phyloP scores from a whole-genome alignment of 2,329 filamentous ascomycete species.

The Fusarium incarnatum region DNA sequence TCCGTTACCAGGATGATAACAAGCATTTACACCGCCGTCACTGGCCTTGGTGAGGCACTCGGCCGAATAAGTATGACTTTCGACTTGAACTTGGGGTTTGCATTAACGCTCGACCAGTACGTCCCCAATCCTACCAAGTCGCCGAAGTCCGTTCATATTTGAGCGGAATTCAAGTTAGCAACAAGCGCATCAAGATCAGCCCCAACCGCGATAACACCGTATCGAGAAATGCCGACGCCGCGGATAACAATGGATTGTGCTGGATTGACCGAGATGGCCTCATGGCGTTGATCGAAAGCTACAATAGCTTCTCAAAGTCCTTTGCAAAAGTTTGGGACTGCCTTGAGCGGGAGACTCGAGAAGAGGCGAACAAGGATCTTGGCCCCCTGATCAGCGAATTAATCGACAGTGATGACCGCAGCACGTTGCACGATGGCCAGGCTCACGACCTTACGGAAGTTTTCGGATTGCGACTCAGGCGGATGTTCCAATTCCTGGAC shows the following conservation, averaged over 20 bases:
- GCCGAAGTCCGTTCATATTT: slow-evolving; percentile 44
- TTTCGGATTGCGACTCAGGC: slow-evolving; percentile 38
- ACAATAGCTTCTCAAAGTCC: slow-evolving; percentile 39
- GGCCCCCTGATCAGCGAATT: slow-evolving; percentile 38
- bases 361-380: slow-evolving; percentile 44
- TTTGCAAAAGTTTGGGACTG: slow-evolving; percentile 39
- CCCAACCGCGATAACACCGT: slow-evolving; percentile 18
- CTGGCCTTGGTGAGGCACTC: slow-evolving; percentile 45
- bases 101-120: slow-evolving; percentile 35
- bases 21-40: slow-evolving; percentile 42
- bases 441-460: slow-evolving; percentile 38
- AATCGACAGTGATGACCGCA: slow-evolving; percentile 40
- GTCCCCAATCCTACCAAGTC: slow-evolving; percentile 42
- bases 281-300: slow-evolving; percentile 39
- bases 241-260: slow-evolving; percentile 19
- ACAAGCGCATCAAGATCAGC: slow-evolving; percentile 47
- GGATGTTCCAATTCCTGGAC: slow-evolving; percentile 39
- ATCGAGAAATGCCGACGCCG: neutral
- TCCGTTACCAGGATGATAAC: slow-evolving; percentile 49
- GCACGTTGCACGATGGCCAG: slow-evolving; percentile 20
- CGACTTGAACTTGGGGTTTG: neutral
- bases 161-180: slow-evolving; percentile 37
- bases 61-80: slow-evolving; percentile 41
- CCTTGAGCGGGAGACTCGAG: slow-evolving; percentile 30
- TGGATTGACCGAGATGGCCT: slow-evolving; percentile 46